These are phyloP conservation scores for Davidsoniella neocaledoniae DNA, from an alignment of 2,329 filamentous ascomycete species.

Conservation along the genomic window DNA sequence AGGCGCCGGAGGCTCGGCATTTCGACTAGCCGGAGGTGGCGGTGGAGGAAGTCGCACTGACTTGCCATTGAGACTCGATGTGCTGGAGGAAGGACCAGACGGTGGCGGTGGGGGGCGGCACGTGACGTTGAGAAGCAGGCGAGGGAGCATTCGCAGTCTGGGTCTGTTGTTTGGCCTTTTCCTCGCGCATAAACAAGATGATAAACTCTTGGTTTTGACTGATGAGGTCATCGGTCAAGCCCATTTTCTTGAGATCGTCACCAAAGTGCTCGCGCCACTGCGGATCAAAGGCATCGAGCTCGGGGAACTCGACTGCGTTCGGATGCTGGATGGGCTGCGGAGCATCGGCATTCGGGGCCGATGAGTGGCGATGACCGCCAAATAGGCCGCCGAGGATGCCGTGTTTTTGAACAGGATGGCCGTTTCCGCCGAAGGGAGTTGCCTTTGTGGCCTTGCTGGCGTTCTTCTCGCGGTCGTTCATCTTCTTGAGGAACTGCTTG, in stretches of 20 bases:
- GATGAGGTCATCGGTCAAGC: conserved; percentile 49
- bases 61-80: conserved; percentile 10
- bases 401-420: conserved; percentile 24
- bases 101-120: conserved; percentile 10
- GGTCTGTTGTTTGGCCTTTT: conserved; percentile 28
- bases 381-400: conserved; percentile 43
- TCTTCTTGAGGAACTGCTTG: conserved; percentile 91
- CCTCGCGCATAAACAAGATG: conserved; percentile 43
- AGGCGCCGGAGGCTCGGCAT: conserved; percentile 16
- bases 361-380: conserved; percentile 41
- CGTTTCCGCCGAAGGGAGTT: conserved; percentile 51
- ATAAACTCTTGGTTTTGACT: conserved; percentile 53
- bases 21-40: conserved; percentile 17
- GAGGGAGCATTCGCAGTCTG: conserved; percentile 13
- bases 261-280: conserved; percentile 50
- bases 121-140: conserved; percentile 11
- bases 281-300: conserved; percentile 47
- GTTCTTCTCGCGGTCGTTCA: conserved; percentile 90
- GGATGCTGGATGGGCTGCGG: conserved; percentile 24
- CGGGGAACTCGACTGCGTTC: conserved; percentile 37
- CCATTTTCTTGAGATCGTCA: conserved; percentile 44
- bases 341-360: conserved; percentile 40
- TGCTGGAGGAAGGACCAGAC: conserved; percentile 14
- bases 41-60: conserved; percentile 20
- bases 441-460: conserved; percentile 72